These are phyloP conservation scores for Toxoplasma gondii DNA, from an alignment of 169 alveolate genomes.

Conservation along the genomic window DNA sequence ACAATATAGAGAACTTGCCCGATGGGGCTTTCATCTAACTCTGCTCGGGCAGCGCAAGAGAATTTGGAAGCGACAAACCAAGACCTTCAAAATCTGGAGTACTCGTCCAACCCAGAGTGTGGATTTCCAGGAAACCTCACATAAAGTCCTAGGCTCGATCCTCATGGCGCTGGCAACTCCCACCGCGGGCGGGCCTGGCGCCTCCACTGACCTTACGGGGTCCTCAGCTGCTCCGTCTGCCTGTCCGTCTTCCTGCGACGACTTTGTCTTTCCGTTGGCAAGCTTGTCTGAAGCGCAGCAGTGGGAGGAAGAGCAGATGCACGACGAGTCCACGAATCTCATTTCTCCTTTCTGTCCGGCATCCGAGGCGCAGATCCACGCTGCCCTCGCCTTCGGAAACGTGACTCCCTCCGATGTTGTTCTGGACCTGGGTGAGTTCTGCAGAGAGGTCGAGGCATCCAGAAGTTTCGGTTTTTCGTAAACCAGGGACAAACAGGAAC, in stretches of 20 bases:
- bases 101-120: no score
- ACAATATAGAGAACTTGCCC: no score
- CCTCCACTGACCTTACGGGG: not conserved
- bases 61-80: no score
- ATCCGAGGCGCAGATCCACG: not conserved
- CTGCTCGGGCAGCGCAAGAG: no score
- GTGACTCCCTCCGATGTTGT: not conserved
- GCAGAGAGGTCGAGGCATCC: not conserved
- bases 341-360: constrained; percentile 12
- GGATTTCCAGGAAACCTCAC: no score
- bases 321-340: not conserved
- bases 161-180: no score
- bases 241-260: not conserved
- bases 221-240: not conserved
- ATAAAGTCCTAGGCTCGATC: no score
- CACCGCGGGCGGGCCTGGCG: no score
- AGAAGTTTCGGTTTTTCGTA: no score
- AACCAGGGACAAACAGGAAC: no score
- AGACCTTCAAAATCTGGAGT: no score
- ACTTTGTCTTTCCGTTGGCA: not conserved
- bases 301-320: constrained; percentile 26
- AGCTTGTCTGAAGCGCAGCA: not conserved
- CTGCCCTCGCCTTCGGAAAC: not conserved
- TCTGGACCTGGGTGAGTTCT: not conserved
- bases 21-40: no score